These are phyloP conservation scores for Spencermartinsiella ligniputridi DNA, from an alignment of 1,139 yeast genomes.

Conservation along the genomic window DNA sequence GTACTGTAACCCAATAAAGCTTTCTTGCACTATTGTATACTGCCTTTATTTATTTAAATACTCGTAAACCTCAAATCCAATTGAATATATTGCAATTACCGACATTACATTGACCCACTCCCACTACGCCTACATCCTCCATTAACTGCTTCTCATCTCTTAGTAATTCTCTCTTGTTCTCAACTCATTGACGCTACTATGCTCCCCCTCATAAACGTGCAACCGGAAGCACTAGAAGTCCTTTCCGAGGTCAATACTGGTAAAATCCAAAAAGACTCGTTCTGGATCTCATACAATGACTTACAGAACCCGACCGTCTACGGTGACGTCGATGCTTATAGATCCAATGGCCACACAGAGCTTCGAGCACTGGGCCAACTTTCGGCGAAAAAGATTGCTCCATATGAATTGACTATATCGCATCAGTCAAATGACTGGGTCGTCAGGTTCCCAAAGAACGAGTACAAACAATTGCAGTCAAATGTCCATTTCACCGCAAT, in stretches of 20 bases:
- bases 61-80: no score
- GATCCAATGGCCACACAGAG: slow-evolving; percentile 8
- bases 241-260: slow-evolving; percentile 34
- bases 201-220: slow-evolving; percentile 36
- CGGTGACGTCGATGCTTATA: slow-evolving; percentile 29
- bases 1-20: no score
- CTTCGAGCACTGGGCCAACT: background rate
- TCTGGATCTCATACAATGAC: slow-evolving; percentile 37
- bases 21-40: no score
- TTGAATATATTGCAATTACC: no score
- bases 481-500: slow-evolving; percentile 27
- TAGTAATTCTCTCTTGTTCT: background rate
- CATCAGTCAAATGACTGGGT: background rate
- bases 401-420: background rate
- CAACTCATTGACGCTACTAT: slow-evolving; percentile 7
- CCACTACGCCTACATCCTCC: no score
- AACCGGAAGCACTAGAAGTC: slow-evolving; percentile 42
- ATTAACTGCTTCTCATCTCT: background rate
- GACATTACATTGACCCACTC: no score
- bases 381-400: slow-evolving; percentile 21
- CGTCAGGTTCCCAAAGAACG: background rate
- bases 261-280: slow-evolving; percentile 26
- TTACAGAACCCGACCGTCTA: slow-evolving; percentile 24
- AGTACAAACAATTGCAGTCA: background rate
- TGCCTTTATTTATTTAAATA: no score